phyloP scores from a whole-genome alignment of 805 yeast species.

The Yarrowia deformans region DNA sequence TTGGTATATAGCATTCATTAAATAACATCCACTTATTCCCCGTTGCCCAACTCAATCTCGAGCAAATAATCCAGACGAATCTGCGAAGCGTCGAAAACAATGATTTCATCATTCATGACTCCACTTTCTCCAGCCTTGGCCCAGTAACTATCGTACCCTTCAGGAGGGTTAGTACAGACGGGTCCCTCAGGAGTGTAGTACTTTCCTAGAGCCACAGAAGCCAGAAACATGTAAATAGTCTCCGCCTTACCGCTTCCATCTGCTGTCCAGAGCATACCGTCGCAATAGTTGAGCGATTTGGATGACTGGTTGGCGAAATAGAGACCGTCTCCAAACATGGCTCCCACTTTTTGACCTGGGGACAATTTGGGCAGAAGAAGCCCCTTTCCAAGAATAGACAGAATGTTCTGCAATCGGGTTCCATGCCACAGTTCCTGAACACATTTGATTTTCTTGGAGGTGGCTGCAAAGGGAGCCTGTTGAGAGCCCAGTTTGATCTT shows the following conservation, averaged over 20 bases:
- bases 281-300: slow-evolving; percentile 35
- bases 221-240: slow-evolving; percentile 33
- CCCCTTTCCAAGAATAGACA: slow-evolving; percentile 34
- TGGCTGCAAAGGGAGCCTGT: slow-evolving; percentile 29
- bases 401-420: slow-evolving; percentile 21
- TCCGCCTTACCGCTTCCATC: slow-evolving; percentile 1
- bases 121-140: slow-evolving; percentile 25
- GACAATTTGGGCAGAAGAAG: slow-evolving; percentile 24
- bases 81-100: slow-evolving; percentile 31
- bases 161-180: not conserved
- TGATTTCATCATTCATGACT: slow-evolving; percentile 38
- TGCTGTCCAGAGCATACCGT: slow-evolving; percentile 20
- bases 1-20: too few relatives aligned
- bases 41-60: slow-evolving; percentile 18
- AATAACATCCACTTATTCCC: not conserved
- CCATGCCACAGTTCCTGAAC: slow-evolving; percentile 38
- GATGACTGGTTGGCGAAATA: slow-evolving; percentile 36
- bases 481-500: slow-evolving; percentile 36
- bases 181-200: slow-evolving; percentile 26
- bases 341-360: slow-evolving; percentile 33
- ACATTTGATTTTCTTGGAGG: slow-evolving; percentile 38
- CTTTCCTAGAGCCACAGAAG: slow-evolving; percentile 31
- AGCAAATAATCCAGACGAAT: slow-evolving; percentile 13
- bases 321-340: slow-evolving; percentile 38
- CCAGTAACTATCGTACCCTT: slow-evolving; percentile 36